Evolutionary conservation across 2,329 filamentous ascomycete genomes (phyloP), one percentile per base, ranked within the genome.

Genomic region (Verticillium albo-atrum): DNA sequence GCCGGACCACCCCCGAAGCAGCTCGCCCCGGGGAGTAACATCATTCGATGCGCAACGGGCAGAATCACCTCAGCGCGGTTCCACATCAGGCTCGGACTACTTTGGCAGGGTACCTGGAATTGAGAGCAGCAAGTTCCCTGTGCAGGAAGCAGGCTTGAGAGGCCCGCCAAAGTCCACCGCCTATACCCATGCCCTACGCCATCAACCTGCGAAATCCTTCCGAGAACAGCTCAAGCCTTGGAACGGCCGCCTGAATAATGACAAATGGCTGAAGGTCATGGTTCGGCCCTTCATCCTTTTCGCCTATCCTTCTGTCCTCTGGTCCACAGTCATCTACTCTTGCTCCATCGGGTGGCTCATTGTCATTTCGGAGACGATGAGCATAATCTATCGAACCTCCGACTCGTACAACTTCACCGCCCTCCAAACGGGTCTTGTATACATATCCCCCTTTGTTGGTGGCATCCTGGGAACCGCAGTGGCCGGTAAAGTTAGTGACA

Each of bases 281-380:
- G 51, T 89, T 5, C 84, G 94, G 1, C 95, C 94, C 0, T 91
- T 98, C 62, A 86, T 97, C 54, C 82, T 98, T 1, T 96, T 89
- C 67, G 85, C 89, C 1, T 97, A 98, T 68, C 95, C 95, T 0
- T 85, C 90, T 0, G 90, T 98, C 1, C 82, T 97, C 9, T 98
- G 93, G 94, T 94, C 91, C 6, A 79, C 92, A 0, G 79, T 90
- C 1, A 86, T 97, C 4, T 98, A 98, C 71, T 80, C 92, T 0
- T 88, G 95, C 66, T 95, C 92, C 0, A 85, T 98, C 6, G 94
- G 94, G 37, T 98, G 94, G 95, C 82, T 98, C 28, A 97, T 98
- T 65, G 92, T 98, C 51, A 84, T 98, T 2, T 97, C 92, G 1
- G 93, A 98, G 73, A 90, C 89, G 0, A 86, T 98, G 3, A 84